phyloP scores from a whole-genome alignment of 139 green algal species.

The Chloropicon primus region DNA sequence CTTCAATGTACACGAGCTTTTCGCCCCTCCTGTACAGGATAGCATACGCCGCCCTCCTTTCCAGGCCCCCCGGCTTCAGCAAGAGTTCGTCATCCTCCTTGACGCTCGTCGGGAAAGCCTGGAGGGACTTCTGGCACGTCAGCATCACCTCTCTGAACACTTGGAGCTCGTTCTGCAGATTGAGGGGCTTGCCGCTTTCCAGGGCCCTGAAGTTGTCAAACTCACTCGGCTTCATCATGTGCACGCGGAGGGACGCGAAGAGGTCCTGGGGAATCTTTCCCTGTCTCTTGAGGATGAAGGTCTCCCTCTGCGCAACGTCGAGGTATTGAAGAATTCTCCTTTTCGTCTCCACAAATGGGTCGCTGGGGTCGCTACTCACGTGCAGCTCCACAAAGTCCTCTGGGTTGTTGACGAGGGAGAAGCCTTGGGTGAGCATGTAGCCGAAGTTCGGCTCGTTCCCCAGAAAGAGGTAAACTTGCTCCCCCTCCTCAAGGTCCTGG shows the following conservation, averaged over 20 bases:
- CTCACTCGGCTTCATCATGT: neutral
- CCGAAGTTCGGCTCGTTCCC: neutral
- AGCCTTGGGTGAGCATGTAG: neutral
- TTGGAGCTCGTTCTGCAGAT: neutral
- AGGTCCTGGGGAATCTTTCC: neutral
- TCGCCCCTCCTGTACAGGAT: neutral
- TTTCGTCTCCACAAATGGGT: neutral
- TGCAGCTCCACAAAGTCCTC: neutral
- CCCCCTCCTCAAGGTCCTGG: neutral
- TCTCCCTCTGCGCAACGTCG: neutral
- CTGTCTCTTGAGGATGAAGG: neutral
- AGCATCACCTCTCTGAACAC: neutral
- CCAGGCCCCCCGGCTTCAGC: neutral
- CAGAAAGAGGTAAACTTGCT: neutral
- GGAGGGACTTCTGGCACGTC: neutral
- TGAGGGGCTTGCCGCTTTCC: neutral
- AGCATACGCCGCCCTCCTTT: neutral
- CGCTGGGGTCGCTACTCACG: neutral
- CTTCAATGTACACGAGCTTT: neutral
- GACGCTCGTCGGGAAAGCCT: neutral
- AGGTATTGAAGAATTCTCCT: neutral
- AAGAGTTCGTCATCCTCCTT: neutral
- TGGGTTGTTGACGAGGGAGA: neutral
- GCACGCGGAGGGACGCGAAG: neutral
- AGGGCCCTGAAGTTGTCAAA: neutral